Base-by-base conservation (phyloP, 106 monocot species). In the Iris macrosiphon region DNA sequence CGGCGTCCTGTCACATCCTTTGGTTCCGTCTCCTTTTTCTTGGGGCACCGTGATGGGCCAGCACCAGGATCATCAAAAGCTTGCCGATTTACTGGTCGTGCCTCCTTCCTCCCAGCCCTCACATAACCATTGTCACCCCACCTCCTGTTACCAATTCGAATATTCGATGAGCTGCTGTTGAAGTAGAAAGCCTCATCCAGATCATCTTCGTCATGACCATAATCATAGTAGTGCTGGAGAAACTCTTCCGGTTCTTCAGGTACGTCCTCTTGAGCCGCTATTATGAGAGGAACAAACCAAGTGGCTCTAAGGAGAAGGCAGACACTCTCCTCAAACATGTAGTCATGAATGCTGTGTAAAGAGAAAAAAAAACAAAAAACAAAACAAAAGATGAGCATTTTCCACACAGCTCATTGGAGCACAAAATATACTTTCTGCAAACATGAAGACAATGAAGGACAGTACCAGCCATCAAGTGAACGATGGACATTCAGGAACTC, bases 271-370 rank as follows among this genome's bases (percentile, higher is more conserved):
- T 59, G 63, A 21, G 63, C 22, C 13, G 73, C 76, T 19, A 74
- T 64, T 3, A 17, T 8, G 40, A 98, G 28, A 37, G 96, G 91
- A 33, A 81, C 70, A 58, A 91, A 98, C 91, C 96, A 98, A 21
- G 70, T 18, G 41, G 96, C 83, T 64, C 91, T 61, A 2, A 91
- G 67, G 39, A 91, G 83, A 17, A 91, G 91, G 63, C 86, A 91
- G 4, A 98, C 87, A 58, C 96, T 98, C 59, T 98, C 96, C 61
- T 87, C 96, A 43, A 83, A 84, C 86, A 91, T 66, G 65, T 72
- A 91, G 59, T 98, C 96, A 35, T 80, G 83, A 28, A 98, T 81
- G 34, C 96, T 98, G 83, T 49, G 72, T 46, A 15, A 54, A 16
- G 15, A 38, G 29, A 55, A n/a, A 52, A 18, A 34, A 61, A 14